Base-by-base conservation (phyloP, 2,329 filamentous ascomycete genomes). In the Arthrobotrys pseudoclavata region DNA sequence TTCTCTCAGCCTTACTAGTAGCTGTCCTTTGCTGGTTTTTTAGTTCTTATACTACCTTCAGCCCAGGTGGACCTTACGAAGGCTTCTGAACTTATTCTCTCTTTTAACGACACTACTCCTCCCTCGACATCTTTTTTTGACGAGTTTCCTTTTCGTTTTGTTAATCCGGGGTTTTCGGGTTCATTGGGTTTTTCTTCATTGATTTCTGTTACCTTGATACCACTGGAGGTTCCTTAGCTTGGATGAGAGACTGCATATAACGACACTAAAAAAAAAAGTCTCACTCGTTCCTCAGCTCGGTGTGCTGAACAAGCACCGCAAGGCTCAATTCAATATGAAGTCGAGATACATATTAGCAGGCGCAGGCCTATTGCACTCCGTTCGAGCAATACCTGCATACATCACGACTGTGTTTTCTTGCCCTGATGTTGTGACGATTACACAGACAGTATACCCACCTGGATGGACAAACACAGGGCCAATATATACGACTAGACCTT, bases 11-110 rank as follows among this genome's bases (percentile, higher is more conserved):
- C 74, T 77, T 77, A 77, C 67, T 77, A 55, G 55, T 48, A 47
- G 71, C 67, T 76, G 60, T 45, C 70, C 57, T 68, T 66, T 47
- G 66, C 52, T 63, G 52, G 52, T 13, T 48, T 67, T 77, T 69
- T 70, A 47, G 74, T 77, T 77, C 67, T 71, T 71, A 77, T 77
- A 77, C 52, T 77, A 69, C 74, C 74, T 77, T 77, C 74, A 77
- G 74, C 74, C 74, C 74, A 76, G 62, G 74, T 67, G 74, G 74
- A 77, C 60, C 74, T 77, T 71, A 57, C n/a, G 26, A 61, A 76
- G 48, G 31, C 26, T 60, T 66, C 48, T 64, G 61, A 77, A 68
- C 29, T 57, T 47, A 68, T 77, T 55, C 74, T 71, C 45, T 77
- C 67, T 77, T 71, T 71, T 71, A 77, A 77, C 74, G 67, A 62